Conservation (phyloP, 202 grass and related monocot genomes). For the Brachypodium distachyon region DNA sequence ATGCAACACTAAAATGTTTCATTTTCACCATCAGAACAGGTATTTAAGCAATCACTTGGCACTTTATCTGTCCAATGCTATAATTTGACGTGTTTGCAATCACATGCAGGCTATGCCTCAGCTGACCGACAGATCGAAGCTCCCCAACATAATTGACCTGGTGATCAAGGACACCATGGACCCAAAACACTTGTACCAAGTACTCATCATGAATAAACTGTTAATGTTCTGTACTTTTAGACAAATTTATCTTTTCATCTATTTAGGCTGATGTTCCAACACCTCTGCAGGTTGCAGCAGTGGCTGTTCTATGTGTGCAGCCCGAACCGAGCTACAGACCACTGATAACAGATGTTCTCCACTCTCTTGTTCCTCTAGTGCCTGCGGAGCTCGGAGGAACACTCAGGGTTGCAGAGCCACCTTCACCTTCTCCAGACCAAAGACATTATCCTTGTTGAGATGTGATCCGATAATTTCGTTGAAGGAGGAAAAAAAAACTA, state of each 20-base stretch:
- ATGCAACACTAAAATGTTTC: neutral
- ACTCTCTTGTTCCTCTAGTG: slow-evolving; percentile 92
- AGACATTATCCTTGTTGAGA: slow-evolving; percentile 23
- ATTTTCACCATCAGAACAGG: neutral
- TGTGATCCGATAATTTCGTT: neutral
- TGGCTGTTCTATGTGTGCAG: slow-evolving; percentile 87
- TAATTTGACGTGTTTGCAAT: slow-evolving; percentile 19
- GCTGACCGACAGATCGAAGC: slow-evolving; percentile 89
- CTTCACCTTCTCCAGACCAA: slow-evolving; percentile 32
- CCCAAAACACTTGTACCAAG: slow-evolving; percentile 92
- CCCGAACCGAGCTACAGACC: slow-evolving; percentile 96
- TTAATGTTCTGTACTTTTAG: neutral
- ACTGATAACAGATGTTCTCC: slow-evolving; percentile 90
- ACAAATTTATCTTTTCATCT: neutral
- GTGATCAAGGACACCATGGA: slow-evolving; percentile 94
- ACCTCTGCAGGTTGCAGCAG: slow-evolving; percentile 75
- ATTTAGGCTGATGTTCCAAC: neutral
- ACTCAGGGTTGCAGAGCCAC: slow-evolving; percentile 48
- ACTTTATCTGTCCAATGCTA: neutral
- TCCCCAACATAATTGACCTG: slow-evolving; percentile 89
- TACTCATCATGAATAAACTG: slow-evolving; percentile 22
- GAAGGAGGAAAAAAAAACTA: neutral
- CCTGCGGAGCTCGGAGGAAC: slow-evolving; percentile 82
- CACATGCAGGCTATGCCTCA: slow-evolving; percentile 83
- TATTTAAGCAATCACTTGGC: neutral